Base-by-base conservation (phyloP, 225 moss, liverwort and hornwort genomes). In the Physcomitrium patens region DNA sequence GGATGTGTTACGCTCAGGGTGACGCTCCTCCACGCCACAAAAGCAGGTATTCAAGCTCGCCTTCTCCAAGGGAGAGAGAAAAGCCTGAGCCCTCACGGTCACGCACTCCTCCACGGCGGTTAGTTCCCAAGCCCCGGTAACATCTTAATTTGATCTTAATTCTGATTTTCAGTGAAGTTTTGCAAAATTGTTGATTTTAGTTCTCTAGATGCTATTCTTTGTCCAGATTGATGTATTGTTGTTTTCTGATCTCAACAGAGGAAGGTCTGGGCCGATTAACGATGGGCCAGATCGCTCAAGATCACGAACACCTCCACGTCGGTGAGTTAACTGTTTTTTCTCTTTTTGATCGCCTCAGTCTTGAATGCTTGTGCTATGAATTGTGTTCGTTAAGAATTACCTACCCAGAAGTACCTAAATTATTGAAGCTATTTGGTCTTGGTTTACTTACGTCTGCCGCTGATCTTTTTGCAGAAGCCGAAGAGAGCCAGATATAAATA, bases 61-160 rank as follows among this genome's bases (percentile, higher is more conserved):
- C 90, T 27, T 92, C 94, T 68, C 94, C 96, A 8, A 80, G 88
- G 69, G 88, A 89, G 28, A 86, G 85, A 68, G 86, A 37, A 37
- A 37, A 81, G 68, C 71, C 74, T 14, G 92, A 92, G 75, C 94
- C 94, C 46, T 97, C 96, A 28, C 85, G 96, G 65, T 92, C 96
- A 49, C 92, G 92, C 23, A 97, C 87, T 18, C 94, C 90, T 78
- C 83, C 91, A 7, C 89, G 94, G 55, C 86, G 96, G 96, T 97
- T 84, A 60, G 82, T 82, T 6, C 78, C 72, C 63, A 3, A 37
- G 31, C 49, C 74, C 55, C 75, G 48, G 72, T 77, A 68, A 56
- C 69, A 37, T 65, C 10, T 47, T 10, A 60, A 48, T 51, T 23
- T 74, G 10, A 7, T 49, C n/a, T n/a, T 9, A 17, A 18, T n/a